Percentiles rank a stretch among this genome's conserved stretches.
Evolutionary conservation across 2,329 filamentous ascomycete genomes (phyloP).

Genomic region (Epichloe uncinata): DNA sequence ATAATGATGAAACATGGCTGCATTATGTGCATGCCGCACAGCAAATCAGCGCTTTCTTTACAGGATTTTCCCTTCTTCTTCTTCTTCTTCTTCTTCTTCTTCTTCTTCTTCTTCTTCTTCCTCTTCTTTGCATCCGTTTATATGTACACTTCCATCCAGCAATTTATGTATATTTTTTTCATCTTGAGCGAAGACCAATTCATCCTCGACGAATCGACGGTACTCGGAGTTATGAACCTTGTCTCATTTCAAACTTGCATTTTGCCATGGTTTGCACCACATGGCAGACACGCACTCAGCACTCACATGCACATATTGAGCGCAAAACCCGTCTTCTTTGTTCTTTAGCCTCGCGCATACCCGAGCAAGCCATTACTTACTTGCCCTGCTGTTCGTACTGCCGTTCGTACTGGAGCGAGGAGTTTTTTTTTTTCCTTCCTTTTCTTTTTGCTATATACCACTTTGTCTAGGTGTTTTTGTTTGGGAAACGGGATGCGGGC

Average conservation of each 20-base stretch:
- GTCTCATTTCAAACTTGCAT: background rate
- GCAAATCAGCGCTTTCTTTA: no score
- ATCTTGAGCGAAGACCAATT: background rate
- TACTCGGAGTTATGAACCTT: no score
- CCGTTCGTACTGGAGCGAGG: constrained; percentile 1
- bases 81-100: no score
- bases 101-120: no score
- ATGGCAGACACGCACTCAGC: background rate
- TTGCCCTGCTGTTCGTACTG: background rate
- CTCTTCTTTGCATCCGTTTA: no score
- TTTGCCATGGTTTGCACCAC: background rate
- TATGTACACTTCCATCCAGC: no score
- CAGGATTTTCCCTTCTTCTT: no score
- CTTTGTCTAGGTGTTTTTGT: background rate
- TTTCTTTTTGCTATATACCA: constrained; percentile 2
- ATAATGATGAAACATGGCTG: no score
- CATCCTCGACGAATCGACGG: background rate
- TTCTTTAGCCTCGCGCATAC: background rate
- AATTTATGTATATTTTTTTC: background rate
- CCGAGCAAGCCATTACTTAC: background rate
- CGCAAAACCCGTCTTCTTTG: background rate
- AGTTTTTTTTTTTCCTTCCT: background rate
- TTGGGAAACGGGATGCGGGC: background rate
- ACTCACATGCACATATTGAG: background rate
- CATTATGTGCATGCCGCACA: background rate